Conservation (phyloP, 306 rosid species). For the Hippophae gyantsensis region DNA sequence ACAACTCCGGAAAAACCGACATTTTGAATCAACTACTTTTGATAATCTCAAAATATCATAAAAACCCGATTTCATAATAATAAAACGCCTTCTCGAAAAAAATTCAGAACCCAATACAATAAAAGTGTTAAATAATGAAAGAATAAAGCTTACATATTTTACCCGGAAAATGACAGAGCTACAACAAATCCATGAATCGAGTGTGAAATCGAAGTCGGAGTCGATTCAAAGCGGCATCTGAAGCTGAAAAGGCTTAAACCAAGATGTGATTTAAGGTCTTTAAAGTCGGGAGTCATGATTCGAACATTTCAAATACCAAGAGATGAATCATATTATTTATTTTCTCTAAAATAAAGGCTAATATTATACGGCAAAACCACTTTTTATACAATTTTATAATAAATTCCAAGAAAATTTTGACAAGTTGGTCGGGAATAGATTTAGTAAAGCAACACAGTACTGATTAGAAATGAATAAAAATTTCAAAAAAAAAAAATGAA, state of each 20-base stretch:
- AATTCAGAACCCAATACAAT: background rate
- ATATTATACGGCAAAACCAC: background rate
- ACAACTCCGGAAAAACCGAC: background rate
- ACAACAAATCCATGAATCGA: background rate
- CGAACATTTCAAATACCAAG: background rate
- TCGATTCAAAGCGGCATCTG: background rate
- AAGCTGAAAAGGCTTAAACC: slow-evolving; percentile 12
- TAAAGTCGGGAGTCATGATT: background rate
- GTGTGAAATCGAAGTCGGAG: background rate
- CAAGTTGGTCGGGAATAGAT: background rate
- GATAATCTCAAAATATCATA: background rate
- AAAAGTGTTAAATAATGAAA: no score
- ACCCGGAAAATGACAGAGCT: background rate
- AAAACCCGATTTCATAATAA: background rate
- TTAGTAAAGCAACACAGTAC: slow-evolving; percentile 10
- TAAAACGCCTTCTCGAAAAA: background rate
- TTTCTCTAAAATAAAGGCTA: no score
- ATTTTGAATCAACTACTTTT: background rate
- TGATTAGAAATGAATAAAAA: slow-evolving; percentile 17
- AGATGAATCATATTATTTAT: background rate
- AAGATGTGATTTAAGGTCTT: slow-evolving; percentile 8
- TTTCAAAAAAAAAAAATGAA: background rate
- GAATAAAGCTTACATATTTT: background rate
- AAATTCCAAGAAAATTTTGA: background rate
- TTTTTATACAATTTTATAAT: background rate